Evolutionary conservation across 371 early-diverging fungal genomes (phyloP), one percentile per base, ranked within the genome.

Genomic region (Zopfochytrium polystomum): DNA sequence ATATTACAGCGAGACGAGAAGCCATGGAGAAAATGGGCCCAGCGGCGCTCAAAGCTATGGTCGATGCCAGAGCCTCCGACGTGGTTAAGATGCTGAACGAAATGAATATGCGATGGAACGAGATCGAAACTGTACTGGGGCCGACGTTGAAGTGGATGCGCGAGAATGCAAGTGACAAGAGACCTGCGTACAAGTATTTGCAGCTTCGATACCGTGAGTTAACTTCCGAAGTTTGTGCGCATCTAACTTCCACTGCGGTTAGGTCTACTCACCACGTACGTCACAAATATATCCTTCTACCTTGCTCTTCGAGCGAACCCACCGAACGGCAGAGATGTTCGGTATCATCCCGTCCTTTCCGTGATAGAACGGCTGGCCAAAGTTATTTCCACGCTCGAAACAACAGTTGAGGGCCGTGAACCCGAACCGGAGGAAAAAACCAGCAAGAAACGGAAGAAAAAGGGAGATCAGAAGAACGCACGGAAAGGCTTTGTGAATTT

Each of bases 251-350:
- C n/a, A n/a, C 33, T 22, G 30, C 31, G 32, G 34, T 2, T 46
- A 70, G 68, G 71, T 52, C 27, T 72, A 47, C 53, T 84, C 26
- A 73, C 88, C 71, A 85, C 84, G 58, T 95, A 93, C 68, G 73
- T 93, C 64, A 88, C 87, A 60, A 95, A 95, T 62, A 82, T 94
- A 54, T 84, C 93, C 22, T 94, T 92, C 55, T 93, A 92, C 70
- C 79, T 95, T 55, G 82, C 83, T 1, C 65, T 91, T 46, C 90
- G 89, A 66, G 83, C 91, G 25, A 60, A 68, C 56, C 65, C 68
- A 18, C 84, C 87, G 11, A 22, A 57, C n/a, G 56, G 52, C 7
- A 52, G 34, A 20, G 60, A 85, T 51, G 51, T 66, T 35, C 65
- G 60, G 35, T 22, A 48, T 11, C 95, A 95, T 70, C 94, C 93